A percentile compares a stretch with the other conserved stretches of the same genome.
These are phyloP conservation scores for Dictyostelium citrinum DNA, from an alignment of 78 protist genomes.

Conservation along the genomic window DNA sequence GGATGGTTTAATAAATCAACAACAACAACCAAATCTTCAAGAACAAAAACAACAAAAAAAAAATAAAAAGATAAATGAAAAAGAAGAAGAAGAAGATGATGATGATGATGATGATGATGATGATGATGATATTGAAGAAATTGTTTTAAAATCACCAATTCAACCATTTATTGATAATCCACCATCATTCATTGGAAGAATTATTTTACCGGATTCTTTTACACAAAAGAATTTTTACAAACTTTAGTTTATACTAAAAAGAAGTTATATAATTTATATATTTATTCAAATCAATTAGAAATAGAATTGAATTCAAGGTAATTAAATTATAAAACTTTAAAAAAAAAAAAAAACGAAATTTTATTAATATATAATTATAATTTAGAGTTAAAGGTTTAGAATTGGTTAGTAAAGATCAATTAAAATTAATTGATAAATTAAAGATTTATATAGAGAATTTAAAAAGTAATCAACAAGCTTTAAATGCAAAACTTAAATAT, in stretches of 20 bases:
- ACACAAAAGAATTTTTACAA: neutral
- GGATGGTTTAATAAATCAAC: slow-evolving; percentile 20
- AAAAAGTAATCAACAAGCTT: neutral
- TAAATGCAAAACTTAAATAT: neutral
- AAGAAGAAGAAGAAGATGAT: no score
- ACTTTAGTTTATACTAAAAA: neutral
- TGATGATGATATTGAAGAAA: neutral
- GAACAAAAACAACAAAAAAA: neutral
- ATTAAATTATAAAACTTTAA: neutral
- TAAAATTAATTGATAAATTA: neutral
- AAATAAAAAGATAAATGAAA: neutral
- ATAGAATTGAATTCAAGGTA: neutral
- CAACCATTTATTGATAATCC: neutral
- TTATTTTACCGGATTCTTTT: neutral
- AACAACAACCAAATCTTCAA: neutral
- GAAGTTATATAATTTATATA: neutral
- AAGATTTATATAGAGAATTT: neutral
- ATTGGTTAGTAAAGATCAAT: slow-evolving; percentile 6
- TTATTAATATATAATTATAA: neutral
- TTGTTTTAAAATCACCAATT: neutral
- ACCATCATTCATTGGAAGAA: neutral
- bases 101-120: neutral
- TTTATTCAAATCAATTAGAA: slow-evolving; percentile 12
- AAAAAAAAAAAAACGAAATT: neutral
- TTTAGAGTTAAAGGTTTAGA: slow-evolving; percentile 25